Percentiles rank a stretch among this genome's conserved stretches.
phyloP scores from a whole-genome alignment of 1,284 basidiomycete genomes.

The Cutaneotrichosporon mucoides region DNA sequence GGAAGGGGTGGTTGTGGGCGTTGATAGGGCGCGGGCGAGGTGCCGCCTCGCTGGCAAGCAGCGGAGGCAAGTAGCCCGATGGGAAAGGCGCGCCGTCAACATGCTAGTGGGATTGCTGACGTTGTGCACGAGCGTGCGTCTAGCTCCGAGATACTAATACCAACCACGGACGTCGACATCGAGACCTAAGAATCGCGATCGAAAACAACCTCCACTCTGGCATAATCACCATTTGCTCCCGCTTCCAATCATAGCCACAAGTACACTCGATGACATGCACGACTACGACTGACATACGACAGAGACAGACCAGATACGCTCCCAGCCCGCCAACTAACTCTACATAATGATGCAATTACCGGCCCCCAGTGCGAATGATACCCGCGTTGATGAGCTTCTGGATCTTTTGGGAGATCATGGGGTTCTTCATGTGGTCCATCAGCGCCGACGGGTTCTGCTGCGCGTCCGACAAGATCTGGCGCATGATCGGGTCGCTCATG shows the following conservation, averaged over 20 bases:
- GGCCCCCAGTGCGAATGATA: constrained; percentile 59
- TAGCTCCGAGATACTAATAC: too few species aligned
- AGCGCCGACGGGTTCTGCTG: constrained; percentile 84
- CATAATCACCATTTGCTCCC: neutral
- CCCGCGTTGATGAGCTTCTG: constrained; percentile 91
- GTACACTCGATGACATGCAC: neutral
- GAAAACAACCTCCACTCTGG: too few species aligned
- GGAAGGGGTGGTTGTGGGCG: too few species aligned
- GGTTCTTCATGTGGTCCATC: constrained; percentile 97
- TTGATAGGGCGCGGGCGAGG: too few species aligned
- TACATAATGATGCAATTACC: constrained; percentile 12
- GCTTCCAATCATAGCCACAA: neutral
- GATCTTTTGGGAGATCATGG: constrained; percentile 51
- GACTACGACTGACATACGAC: neutral
- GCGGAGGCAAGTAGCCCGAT: too few species aligned
- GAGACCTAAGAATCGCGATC: too few species aligned
- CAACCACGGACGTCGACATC: too few species aligned
- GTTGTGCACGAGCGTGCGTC: too few species aligned
- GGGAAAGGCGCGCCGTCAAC: too few species aligned
- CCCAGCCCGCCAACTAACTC: neutral
- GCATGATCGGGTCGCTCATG: constrained; percentile 62
- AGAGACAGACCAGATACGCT: neutral
- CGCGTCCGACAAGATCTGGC: constrained; percentile 90
- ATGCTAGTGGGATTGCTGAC: too few species aligned
- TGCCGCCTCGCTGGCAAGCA: too few species aligned